Percentiles rank a stretch among this genome's conserved stretches.
Evolutionary conservation across 306 rosid genomes (phyloP).

Genomic region (Pyrus pyrifolia): DNA sequence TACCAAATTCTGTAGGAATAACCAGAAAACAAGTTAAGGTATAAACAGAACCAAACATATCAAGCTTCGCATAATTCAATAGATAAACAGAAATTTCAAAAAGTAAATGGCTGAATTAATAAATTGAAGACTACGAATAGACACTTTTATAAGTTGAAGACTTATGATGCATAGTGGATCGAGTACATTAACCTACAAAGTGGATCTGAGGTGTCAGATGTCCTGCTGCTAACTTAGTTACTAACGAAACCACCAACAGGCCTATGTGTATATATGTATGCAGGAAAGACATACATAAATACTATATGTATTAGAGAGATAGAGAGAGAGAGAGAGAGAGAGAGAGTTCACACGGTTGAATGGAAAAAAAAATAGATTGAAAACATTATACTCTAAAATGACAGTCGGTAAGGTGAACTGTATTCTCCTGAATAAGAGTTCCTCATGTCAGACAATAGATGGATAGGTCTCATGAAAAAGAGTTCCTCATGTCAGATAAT

Average conservation of each 20-base stretch:
- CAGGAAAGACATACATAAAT: background rate
- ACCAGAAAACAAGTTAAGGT: background rate
- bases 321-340: background rate
- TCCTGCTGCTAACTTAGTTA: background rate
- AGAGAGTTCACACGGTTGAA: background rate
- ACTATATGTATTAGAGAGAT: no score
- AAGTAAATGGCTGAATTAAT: background rate
- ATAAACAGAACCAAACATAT: background rate
- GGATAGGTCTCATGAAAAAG: background rate
- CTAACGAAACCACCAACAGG: background rate
- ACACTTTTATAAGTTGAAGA: background rate
- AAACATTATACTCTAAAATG: background rate
- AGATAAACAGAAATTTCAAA: background rate
- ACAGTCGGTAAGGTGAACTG: no score
- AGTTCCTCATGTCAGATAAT: slow-evolving; percentile 12
- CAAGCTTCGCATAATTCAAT: background rate
- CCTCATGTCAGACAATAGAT: slow-evolving; percentile 12
- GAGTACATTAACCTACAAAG: background rate
- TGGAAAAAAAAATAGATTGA: background rate
- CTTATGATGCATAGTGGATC: background rate
- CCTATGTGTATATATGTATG: background rate
- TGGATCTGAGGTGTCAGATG: background rate
- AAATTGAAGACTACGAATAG: background rate
- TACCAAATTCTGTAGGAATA: background rate
- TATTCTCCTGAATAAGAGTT: slow-evolving; percentile 1